Evolutionary conservation across 768 basidiomycete genomes (phyloP).

Genomic region (Tulasnella sp.): DNA sequence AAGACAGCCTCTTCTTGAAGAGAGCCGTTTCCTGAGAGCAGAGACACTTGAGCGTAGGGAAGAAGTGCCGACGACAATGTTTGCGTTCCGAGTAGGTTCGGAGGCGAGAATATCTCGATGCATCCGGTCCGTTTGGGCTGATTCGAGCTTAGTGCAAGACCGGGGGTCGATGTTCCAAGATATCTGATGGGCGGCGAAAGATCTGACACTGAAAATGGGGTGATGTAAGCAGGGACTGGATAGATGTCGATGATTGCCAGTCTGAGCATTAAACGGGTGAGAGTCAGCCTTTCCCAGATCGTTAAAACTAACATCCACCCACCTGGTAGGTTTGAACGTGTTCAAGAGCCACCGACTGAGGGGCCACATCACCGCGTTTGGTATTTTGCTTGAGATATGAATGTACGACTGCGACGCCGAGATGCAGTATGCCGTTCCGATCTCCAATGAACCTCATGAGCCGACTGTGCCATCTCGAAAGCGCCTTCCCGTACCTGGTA

Average conservation of each 20-base stretch:
- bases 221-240: conserved; percentile 3
- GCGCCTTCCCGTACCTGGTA: neutral
- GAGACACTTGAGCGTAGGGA: neutral
- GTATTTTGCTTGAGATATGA: neutral
- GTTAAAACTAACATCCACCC: neutral
- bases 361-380: neutral
- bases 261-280: neutral
- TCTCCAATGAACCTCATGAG: neutral
- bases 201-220: neutral
- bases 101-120: neutral
- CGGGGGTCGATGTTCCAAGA: neutral
- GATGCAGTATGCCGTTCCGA: neutral
- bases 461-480: neutral
- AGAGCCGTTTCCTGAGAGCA: neutral
- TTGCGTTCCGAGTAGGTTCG: conserved; percentile 25
- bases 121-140: neutral
- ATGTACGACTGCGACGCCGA: neutral
- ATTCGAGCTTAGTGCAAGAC: neutral
- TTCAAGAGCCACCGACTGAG: conserved; percentile 7
- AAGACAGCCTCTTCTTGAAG: neutral
- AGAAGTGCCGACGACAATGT: conserved; percentile 4
- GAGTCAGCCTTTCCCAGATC: neutral
- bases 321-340: conserved; percentile 9
- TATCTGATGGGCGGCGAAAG: conserved; percentile 4
- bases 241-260: conserved; percentile 23